These are phyloP conservation scores for Hyaloscypha hepaticicola DNA, from an alignment of 495 filamentous ascomycete species.

Conservation along the genomic window DNA sequence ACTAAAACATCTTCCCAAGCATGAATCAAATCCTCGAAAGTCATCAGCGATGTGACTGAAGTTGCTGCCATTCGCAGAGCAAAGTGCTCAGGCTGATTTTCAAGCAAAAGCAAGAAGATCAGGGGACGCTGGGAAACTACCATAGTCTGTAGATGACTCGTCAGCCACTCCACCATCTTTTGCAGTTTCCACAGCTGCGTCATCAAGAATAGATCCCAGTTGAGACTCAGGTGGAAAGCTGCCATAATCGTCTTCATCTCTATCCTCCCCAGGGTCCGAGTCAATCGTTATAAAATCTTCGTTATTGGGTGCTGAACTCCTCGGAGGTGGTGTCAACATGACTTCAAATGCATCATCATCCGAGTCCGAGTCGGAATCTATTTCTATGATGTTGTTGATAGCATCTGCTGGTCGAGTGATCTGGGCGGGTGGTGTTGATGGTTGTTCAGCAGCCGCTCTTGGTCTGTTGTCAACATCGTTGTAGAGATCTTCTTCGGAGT, in stretches of 20 bases:
- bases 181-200: not conserved
- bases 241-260: slow-evolving; percentile 11
- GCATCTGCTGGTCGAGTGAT: not conserved
- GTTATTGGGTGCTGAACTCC: not conserved
- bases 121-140: slow-evolving; percentile 18
- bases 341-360: not conserved
- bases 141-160: slow-evolving; percentile 11
- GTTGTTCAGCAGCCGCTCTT: not conserved
- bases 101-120: slow-evolving; percentile 11
- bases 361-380: slow-evolving; percentile 1
- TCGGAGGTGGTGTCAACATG: not conserved
- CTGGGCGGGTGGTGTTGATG: slow-evolving; percentile 7
- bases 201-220: not conserved
- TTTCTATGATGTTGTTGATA: not conserved
- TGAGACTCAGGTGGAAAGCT: slow-evolving; percentile 9
- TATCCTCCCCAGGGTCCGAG: not conserved
- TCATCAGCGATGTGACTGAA: not conserved
- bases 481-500: not conserved
- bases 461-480: not conserved
- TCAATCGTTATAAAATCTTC: not conserved
- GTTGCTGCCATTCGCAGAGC: not conserved
- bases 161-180: not conserved
- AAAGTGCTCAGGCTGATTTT: not conserved
- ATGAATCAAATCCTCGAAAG: not conserved
- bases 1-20: too few species aligned